Percentiles rank a stretch among this genome's conserved stretches.
Evolutionary conservation across 495 filamentous ascomycete species (phyloP).

Genomic region (Neurospora sp.): DNA sequence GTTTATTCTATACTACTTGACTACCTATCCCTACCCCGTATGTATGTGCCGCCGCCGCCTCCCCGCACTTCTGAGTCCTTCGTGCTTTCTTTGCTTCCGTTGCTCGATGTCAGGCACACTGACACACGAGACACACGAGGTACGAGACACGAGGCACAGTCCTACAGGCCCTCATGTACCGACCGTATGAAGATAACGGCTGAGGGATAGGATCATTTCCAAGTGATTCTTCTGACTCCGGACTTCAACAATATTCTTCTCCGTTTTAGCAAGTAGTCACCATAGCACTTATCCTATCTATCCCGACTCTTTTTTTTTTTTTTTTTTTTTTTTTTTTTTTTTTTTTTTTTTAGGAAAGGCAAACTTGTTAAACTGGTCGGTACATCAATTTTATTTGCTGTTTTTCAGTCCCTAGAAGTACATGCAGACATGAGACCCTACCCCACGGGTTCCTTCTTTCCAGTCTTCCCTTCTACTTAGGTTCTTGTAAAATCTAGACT

Average conservation of each 20-base stretch:
- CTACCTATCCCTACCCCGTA: not conserved
- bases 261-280: not conserved
- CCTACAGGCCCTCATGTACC: not conserved
- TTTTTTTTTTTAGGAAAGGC: no score
- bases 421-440: not conserved
- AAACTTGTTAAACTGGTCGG: no score
- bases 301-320: not conserved
- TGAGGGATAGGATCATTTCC: not conserved
- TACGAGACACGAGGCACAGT: not conserved
- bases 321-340: no score
- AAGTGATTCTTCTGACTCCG: not conserved
- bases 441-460: not conserved
- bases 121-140: not conserved
- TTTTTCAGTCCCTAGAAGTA: not conserved
- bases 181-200: not conserved
- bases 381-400: not conserved
- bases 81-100: not conserved
- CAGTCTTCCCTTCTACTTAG: not conserved
- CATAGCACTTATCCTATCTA: not conserved
- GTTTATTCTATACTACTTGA: not conserved
- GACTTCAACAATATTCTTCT: not conserved
- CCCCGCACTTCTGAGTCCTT: not conserved
- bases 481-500: not conserved
- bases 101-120: not conserved
- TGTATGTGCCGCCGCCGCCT: not conserved